Base-by-base conservation (phyloP, 2,329 filamentous ascomycete genomes). In the Aspergillus pseudoglaucus region DNA sequence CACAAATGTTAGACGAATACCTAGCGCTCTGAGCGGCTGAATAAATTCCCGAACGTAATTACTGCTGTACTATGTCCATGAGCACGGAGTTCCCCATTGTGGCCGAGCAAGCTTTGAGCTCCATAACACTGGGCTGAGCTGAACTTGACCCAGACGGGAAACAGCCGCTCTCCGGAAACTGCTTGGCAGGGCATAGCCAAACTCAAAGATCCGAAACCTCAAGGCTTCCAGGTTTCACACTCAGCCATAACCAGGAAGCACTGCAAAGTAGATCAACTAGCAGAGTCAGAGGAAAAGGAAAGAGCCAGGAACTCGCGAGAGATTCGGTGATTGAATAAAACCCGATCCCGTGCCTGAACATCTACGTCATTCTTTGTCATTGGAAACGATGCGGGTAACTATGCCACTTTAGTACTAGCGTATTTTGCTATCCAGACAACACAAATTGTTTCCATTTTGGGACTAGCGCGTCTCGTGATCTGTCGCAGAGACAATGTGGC, bases 401-500 rank as follows among this genome's bases (percentile, higher is more conserved):
- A 30, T 30, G 10, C 25, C 25, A 12, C 3, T 12, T 30, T 30
- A 4, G 25, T 9, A 30, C 25, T 30, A 30, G 25, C 10, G 25
- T 12, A 30, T 9, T 12, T 30, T 12, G 25, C 25, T 30, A 30
- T 30, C 25, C 25, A 10, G 14, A n/a, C 33, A 37, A 18, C 33
- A 37, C n/a, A 3, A n/a, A 8, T 18, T 2, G 9, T 37, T 15
- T 37, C 54, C 48, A 20, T 42, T 59, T 47, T 23, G 30, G 49
- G 44, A 27, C 39, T 54, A 54, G 51, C 41, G 54, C 30, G 47
- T 53, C 63, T 49, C 60, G 62, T 65, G 62, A 63, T 55, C 46
- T 50, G 53, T 47, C 47, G 40, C 48, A 48, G 43, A 42, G 47
- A 52, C 37, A 20, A 39, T n/a, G 8, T n/a, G 30, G 14, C 43